phyloP scores from a whole-genome alignment of 2,329 filamentous ascomycete species.

The Aspergillus latus region DNA sequence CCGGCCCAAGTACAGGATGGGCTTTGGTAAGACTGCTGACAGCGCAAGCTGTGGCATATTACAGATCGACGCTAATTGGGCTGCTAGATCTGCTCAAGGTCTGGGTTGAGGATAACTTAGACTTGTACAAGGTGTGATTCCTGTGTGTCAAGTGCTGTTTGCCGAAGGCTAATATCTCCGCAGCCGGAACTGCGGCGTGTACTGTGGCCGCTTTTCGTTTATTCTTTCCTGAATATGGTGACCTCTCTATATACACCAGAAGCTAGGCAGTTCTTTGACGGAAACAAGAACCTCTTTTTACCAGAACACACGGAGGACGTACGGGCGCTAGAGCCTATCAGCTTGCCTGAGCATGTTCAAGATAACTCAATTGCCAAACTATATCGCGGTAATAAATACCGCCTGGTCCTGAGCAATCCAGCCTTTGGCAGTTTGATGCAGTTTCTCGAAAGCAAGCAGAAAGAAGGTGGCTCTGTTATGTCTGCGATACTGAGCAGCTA shows the following conservation, averaged over 20 bases:
- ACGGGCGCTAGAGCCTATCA: slow-evolving; percentile 70
- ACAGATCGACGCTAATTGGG: background rate
- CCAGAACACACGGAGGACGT: slow-evolving; percentile 78
- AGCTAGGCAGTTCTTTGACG: slow-evolving; percentile 69
- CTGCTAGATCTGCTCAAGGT: slow-evolving; percentile 63
- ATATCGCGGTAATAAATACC: slow-evolving; percentile 84
- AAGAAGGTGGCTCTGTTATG: slow-evolving; percentile 75
- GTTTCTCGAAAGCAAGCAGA: slow-evolving; percentile 83
- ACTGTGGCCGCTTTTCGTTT: slow-evolving; percentile 91
- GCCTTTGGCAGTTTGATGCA: slow-evolving; percentile 80
- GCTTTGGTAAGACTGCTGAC: slow-evolving; percentile 54
- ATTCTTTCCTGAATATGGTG: slow-evolving; percentile 82
- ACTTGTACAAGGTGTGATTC: slow-evolving; percentile 77
- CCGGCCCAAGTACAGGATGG: slow-evolving; percentile 73
- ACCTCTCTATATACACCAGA: slow-evolving; percentile 70
- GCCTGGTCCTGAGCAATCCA: slow-evolving; percentile 82
- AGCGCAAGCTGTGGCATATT: too few relatives aligned
- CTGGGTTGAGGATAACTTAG: slow-evolving; percentile 89
- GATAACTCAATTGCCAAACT: slow-evolving; percentile 76
- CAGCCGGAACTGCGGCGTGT: slow-evolving; percentile 84
- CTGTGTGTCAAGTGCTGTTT: background rate
- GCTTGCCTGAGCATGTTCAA: slow-evolving; percentile 72
- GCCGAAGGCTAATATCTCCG: slow-evolving; percentile 14
- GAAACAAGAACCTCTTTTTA: slow-evolving; percentile 69
- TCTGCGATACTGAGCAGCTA: slow-evolving; percentile 67